A percentile compares a stretch with the other conserved stretches of the same genome.
Conservation (phyloP, 208 protist genomes). For the Trypanosoma avium region DNA sequence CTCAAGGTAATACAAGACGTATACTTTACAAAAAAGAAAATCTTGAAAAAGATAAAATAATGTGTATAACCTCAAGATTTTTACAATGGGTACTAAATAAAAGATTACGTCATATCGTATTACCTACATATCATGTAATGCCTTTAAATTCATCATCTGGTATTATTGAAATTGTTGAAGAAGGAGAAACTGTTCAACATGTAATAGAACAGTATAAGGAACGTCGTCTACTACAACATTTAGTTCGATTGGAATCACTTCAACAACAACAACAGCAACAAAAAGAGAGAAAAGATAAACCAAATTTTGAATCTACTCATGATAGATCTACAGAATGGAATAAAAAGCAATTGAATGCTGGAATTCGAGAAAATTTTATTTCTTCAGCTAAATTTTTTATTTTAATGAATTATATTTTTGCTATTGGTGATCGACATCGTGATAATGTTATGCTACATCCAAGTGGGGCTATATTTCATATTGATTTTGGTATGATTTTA, state of each 20-base stretch:
- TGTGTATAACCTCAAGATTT: slow-evolving; percentile 68
- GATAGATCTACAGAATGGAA: neutral
- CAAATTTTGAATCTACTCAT: neutral
- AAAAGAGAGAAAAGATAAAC: neutral
- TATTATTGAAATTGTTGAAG: slow-evolving; percentile 72
- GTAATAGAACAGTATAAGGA: slow-evolving; percentile 23
- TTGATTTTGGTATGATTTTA: slow-evolving; percentile 82
- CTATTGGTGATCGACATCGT: slow-evolving; percentile 79
- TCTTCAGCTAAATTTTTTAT: slow-evolving; percentile 83
- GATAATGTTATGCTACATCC: slow-evolving; percentile 80
- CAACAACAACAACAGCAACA: neutral
- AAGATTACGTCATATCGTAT: slow-evolving; percentile 41
- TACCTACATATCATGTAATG: slow-evolving; percentile 70
- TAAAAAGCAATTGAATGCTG: neutral
- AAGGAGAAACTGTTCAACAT: slow-evolving; percentile 25
- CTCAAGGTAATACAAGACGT: slow-evolving; percentile 16
- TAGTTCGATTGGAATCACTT: slow-evolving; percentile 10
- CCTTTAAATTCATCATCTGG: slow-evolving; percentile 56
- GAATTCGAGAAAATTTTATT: slow-evolving; percentile 45
- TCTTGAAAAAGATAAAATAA: slow-evolving; percentile 76
- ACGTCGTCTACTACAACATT: slow-evolving; percentile 25
- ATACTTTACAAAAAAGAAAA: slow-evolving; percentile 81
- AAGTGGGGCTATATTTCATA: slow-evolving; percentile 75
- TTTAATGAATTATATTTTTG: slow-evolving; percentile 84
- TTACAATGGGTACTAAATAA: slow-evolving; percentile 54